Evolutionary conservation across 345 rosid species (phyloP).

Genomic region (Erodium maritimum): DNA sequence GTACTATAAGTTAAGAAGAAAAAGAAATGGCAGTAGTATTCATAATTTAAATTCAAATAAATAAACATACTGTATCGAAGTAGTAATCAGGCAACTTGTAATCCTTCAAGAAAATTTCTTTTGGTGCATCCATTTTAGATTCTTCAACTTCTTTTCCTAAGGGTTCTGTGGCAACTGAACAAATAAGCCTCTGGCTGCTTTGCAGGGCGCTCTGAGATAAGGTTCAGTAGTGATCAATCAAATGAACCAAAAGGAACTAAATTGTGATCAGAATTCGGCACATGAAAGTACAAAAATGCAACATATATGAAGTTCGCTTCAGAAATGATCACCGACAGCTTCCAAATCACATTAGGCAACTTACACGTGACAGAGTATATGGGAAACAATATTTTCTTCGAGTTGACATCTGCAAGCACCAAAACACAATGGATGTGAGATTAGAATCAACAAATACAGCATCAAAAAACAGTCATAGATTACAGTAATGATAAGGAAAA

Average conservation of each 20-base stretch:
- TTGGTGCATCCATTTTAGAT: conserved; percentile 69
- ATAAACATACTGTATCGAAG: conserved; percentile 58
- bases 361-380: conserved; percentile 38
- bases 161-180: conserved; percentile 66
- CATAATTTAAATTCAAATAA: conserved; percentile 1
- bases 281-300: too few relatives aligned
- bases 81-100: conserved; percentile 86
- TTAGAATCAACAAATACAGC: not conserved
- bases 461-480: not conserved
- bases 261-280: not conserved
- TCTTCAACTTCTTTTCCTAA: conserved; percentile 49
- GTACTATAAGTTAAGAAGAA: conserved; percentile 7
- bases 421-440: not conserved
- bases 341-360: conserved; percentile 1
- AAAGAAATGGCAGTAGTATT: not conserved
- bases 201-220: conserved; percentile 45
- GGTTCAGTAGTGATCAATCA: conserved; percentile 6
- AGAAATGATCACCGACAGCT: too few relatives aligned
- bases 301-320: not conserved
- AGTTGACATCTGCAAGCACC: conserved; percentile 28
- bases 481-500: not conserved
- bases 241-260: conserved; percentile 8
- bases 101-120: conserved; percentile 89
- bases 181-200: conserved; percentile 39
- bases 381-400: conserved; percentile 26